Conservation (phyloP, 169 alveolate genomes). For the Sarcocystis neurona region DNA sequence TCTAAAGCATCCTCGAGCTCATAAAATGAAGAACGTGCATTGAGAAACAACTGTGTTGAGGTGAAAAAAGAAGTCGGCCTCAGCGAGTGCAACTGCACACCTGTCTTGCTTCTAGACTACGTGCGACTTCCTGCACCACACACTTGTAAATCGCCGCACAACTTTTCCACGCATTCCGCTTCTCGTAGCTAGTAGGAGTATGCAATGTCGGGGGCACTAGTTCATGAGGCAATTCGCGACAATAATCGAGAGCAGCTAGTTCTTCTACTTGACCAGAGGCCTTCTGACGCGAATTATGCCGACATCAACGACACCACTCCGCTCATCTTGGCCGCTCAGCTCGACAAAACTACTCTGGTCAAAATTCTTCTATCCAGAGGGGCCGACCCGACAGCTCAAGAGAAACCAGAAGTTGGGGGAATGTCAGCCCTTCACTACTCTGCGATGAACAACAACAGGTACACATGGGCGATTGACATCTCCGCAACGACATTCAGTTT, state of each 20-base stretch:
- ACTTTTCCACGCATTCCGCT: too few species aligned
- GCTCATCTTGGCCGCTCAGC: slow-evolving; percentile 31
- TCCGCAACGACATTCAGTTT: background rate
- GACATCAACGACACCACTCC: slow-evolving; percentile 46
- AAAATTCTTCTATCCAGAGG: slow-evolving; percentile 26
- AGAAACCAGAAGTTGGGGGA: slow-evolving; percentile 14
- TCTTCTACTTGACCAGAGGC: slow-evolving; percentile 21
- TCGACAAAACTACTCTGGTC: slow-evolving; percentile 25
- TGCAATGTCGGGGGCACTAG: slow-evolving; percentile 13
- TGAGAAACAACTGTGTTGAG: too few species aligned
- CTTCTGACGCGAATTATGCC: slow-evolving; percentile 33
- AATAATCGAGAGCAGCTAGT: slow-evolving; percentile 27
- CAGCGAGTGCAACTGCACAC: too few species aligned
- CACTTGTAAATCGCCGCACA: too few species aligned
- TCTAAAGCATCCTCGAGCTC: too few species aligned
- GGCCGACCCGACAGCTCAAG: slow-evolving; percentile 48
- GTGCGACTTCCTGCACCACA: too few species aligned
- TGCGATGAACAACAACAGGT: slow-evolving; percentile 46
- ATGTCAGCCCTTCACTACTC: slow-evolving; percentile 52
- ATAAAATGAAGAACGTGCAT: too few species aligned
- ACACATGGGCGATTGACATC: background rate
- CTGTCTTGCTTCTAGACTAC: too few species aligned
- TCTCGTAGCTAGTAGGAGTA: too few species aligned
- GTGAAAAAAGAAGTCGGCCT: too few species aligned
- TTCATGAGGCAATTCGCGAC: slow-evolving; percentile 15